Percentiles rank a stretch among this genome's conserved stretches.
These are phyloP conservation scores for Ceratobasidium sp. DNA, from an alignment of 1,284 basidiomycete species.

Conservation along the genomic window DNA sequence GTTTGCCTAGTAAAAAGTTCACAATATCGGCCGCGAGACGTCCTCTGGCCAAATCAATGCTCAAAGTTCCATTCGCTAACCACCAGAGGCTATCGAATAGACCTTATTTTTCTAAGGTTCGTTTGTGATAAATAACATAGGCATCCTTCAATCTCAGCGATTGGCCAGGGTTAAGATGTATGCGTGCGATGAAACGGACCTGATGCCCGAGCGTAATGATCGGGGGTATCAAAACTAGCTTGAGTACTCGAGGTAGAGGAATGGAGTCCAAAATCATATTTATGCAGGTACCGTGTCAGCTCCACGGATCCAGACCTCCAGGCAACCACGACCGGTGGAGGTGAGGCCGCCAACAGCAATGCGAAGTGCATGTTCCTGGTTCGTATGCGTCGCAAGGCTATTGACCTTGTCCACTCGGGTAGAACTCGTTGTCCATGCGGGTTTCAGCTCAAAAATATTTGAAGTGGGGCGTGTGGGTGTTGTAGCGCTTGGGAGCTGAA, in stretches of 20 bases:
- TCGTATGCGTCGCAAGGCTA: constrained; percentile 58
- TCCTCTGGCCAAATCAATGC: not conserved
- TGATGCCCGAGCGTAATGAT: constrained; percentile 8
- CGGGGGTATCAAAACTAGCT: not conserved
- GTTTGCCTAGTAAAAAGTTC: too few species aligned
- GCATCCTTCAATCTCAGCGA: not conserved
- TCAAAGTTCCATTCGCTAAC: not conserved
- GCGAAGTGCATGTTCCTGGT: constrained; percentile 46
- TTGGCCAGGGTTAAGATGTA: not conserved
- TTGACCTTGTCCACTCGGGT: constrained; percentile 71
- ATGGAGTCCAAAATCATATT: not conserved
- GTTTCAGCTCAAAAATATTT: constrained; percentile 56
- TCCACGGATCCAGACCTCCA: constrained; percentile 67
- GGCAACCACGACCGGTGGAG: constrained; percentile 68
- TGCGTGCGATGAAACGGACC: not conserved
- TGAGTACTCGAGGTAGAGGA: not conserved
- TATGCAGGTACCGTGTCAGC: not conserved
- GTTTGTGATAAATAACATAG: not conserved
- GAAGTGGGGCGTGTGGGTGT: constrained; percentile 55
- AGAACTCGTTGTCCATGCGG: constrained; percentile 64
- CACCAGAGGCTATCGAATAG: not conserved
- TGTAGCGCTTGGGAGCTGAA: constrained; percentile 59
- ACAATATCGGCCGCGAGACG: not conserved
- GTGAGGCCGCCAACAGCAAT: constrained; percentile 72
- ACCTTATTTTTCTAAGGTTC: not conserved